These are phyloP conservation scores for Hymenoscyphus infarciens DNA, from an alignment of 2,329 filamentous ascomycete species.

Conservation along the genomic window DNA sequence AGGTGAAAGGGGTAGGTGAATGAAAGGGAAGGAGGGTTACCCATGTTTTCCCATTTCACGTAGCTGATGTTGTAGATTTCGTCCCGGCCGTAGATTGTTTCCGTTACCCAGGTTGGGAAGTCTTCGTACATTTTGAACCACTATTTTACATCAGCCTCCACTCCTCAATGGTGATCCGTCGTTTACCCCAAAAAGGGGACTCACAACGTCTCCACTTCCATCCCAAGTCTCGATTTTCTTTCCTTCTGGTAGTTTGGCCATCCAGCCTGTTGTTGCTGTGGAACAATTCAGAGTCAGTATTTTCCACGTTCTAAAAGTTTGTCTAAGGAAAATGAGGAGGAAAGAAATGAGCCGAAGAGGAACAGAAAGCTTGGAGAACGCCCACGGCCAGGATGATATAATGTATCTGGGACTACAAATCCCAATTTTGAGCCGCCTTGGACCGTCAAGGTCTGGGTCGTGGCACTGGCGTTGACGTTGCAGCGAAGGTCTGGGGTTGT, in stretches of 20 bases:
- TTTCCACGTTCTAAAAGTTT: too few relatives aligned
- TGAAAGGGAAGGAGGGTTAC: background rate
- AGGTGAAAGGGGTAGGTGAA: background rate
- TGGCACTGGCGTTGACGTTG: conserved; percentile 1
- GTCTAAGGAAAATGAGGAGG: too few relatives aligned
- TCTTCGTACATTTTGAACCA: conserved; percentile 10
- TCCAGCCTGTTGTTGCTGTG: background rate
- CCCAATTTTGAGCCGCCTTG: background rate
- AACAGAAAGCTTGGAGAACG: too few relatives aligned
- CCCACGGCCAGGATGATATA: conserved; percentile 2
- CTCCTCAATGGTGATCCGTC: too few relatives aligned
- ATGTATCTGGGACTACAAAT: background rate
- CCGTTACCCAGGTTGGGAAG: background rate
- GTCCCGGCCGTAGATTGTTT: too few relatives aligned
- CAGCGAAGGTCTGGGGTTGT: conserved; percentile 1
- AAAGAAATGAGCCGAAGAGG: too few relatives aligned
- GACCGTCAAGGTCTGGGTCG: background rate
- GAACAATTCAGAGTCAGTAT: too few relatives aligned
- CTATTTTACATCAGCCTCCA: background rate
- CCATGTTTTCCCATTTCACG: conserved; percentile 1
- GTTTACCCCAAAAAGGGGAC: too few relatives aligned
- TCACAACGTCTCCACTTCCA: background rate
- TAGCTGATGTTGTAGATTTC: background rate
- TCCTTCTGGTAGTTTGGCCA: background rate
- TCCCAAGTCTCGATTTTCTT: background rate